These are phyloP conservation scores for Voacanga thouarsii DNA, from an alignment of 257 asterid genomes.

Conservation along the genomic window DNA sequence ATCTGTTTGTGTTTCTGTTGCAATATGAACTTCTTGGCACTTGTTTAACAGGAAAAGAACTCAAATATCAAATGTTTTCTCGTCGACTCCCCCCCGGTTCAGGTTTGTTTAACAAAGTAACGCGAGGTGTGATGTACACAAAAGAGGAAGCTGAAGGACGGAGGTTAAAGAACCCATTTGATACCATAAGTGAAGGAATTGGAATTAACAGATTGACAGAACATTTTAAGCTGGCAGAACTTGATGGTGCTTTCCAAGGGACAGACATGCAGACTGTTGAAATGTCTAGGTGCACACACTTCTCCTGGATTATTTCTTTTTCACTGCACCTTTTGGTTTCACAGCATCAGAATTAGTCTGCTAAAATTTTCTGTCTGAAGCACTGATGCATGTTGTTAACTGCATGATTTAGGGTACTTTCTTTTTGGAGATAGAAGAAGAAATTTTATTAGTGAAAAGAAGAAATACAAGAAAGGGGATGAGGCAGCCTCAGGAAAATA, in stretches of 20 bases:
- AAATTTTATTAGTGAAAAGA: background rate
- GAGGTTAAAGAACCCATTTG: conserved; percentile 87
- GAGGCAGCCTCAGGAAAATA: background rate
- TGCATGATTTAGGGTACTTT: background rate
- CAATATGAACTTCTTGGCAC: conserved; percentile 9
- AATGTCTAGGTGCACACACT: conserved; percentile 69
- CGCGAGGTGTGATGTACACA: conserved; percentile 95
- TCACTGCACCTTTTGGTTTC: conserved; percentile 4
- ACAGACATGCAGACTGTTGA: conserved; percentile 90
- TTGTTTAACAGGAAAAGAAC: conserved; percentile 58
- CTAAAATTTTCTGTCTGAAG: background rate
- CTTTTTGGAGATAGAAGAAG: background rate
- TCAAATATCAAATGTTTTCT: conserved; percentile 70
- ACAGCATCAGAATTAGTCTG: background rate
- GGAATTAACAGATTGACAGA: conserved; percentile 89
- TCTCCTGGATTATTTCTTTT: background rate
- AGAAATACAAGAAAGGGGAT: background rate
- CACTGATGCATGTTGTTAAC: background rate
- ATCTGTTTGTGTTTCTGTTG: conserved; percentile 1
- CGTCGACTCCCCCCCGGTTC: conserved; percentile 96
- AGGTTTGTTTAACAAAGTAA: conserved; percentile 91
- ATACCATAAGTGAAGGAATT: conserved; percentile 91
- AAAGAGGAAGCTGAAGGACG: conserved; percentile 92
- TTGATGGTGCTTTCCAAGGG: conserved; percentile 93
- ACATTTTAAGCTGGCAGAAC: conserved; percentile 72